Evolutionary conservation across 352 stramenopile species (phyloP), one percentile per base, ranked within the genome.

Genomic region (Phytophthora citrophthora): DNA sequence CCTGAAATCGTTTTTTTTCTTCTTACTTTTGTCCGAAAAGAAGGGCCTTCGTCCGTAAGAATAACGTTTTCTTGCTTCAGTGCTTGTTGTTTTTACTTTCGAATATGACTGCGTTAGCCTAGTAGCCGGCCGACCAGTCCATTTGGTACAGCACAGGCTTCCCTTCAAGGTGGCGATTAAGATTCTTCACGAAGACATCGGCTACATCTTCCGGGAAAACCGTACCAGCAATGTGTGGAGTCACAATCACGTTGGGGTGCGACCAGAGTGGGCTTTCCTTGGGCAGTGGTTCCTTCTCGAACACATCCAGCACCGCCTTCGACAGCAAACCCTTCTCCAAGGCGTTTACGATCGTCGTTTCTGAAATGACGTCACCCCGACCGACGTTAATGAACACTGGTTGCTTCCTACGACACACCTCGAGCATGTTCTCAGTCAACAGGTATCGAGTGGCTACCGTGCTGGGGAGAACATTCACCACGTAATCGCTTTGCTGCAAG

Each of bases 371-470:
- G 54, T 96, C 88, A 18, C 89, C 90, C n/a, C 90, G 81, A 18
- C 90, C 90, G 9, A 95, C 83, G 72, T 95, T 96, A 68, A 97
- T 80, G 62, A 97, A 84, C 44, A 94, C 77, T 4, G 88, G 83
- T 60, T 83, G 47, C 69, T 87, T 83, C 36, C 67, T 65, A 3
- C 55, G 48, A 31, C 81, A 90, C 9, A 70, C 51, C 39, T 68
- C 32, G 3, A 96, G 64, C 18, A 65, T 66, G 18, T 77, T 63
- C 23, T 86, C 71, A 4, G 69, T 82, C 40, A 97, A 61, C 18
- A 95, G 57, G 50, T 85, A 77, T 32, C 75, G 76, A 43, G 90
- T 97, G n/a, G 72, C 72, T 1, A 51, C 15, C 10, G 90, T 97
- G 38, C 86, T 96, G 15, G 90, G 88, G 23, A 97, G 67, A 5